Evolutionary conservation across 2,329 filamentous ascomycete genomes (phyloP), one percentile per base, ranked within the genome.

Genomic region (Magnaporthiopsis poae): DNA sequence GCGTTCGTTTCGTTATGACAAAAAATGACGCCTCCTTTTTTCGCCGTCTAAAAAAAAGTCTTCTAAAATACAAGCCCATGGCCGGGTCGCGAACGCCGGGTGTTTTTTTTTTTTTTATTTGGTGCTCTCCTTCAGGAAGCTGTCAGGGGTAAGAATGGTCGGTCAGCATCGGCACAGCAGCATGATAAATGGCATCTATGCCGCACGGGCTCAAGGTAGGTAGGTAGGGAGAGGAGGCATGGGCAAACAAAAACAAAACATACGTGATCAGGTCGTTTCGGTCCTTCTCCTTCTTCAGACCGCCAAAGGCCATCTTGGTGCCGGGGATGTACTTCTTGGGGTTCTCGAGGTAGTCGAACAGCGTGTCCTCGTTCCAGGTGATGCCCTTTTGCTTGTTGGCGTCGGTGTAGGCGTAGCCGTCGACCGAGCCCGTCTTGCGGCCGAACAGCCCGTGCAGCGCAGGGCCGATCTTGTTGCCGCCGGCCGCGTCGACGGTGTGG

Each of bases 311-410:
- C 95, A 99, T 99, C 92, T 98, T 99, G 84, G 95, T 99, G 74
- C 95, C 95, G 74, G 95, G 95, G 72, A 99, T 97, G 88, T 93
- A 99, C 88, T 98, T 98, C 90, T 99, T 99, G 84, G 95, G 95
- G 90, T 98, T 98, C 88, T 99, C 95, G 77, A 99, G 93, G 89
- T 99, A 99, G 73, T 89, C 86, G 83, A 96, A 98, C 91, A 99
- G 87, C 80, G 91, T 90, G 71, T 88, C 80, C 78, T 96, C 88
- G 73, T 92, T 82, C 95, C 95, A 99, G 75, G 82, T 85, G 74
- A 99, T 88, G 76, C 89, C 93, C 86, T 96, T 96, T 77, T 90
- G 83, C 90, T 98, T 98, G 91, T 99, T 99, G 87, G 94, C 95
- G 78, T 99, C 95, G 81, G 95, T 96, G 89, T 98, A 99, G 77